phyloP scores from a whole-genome alignment of 2,329 filamentous ascomycete genomes.

The Epichloe hybrida region DNA sequence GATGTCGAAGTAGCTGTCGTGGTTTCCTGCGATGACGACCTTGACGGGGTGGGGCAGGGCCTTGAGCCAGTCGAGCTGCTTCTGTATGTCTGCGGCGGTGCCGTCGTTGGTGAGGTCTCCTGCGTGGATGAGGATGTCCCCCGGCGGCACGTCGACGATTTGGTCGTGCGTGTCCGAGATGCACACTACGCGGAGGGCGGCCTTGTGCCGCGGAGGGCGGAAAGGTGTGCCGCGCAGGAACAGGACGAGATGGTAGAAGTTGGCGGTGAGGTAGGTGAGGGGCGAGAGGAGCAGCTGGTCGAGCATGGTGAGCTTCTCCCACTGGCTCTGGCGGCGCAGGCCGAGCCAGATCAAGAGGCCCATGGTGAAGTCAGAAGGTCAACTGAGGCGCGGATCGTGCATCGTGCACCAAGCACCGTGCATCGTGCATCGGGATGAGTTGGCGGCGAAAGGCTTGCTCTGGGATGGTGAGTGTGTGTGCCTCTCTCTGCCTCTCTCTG shows the following conservation, averaged over 20 bases:
- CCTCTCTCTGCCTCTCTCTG: no score
- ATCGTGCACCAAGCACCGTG: no score
- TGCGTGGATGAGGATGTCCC: constrained; percentile 80
- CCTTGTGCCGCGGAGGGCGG: constrained; percentile 37
- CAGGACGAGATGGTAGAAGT: constrained; percentile 51
- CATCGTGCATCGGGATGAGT: no score
- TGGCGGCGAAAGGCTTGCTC: no score
- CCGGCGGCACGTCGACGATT: constrained; percentile 48
- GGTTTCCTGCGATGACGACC: constrained; percentile 74
- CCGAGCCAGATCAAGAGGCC: constrained; percentile 30
- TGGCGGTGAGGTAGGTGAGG: constrained; percentile 46
- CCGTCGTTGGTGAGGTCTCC: constrained; percentile 73
- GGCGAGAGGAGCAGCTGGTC: constrained; percentile 57
- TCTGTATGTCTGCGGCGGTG: constrained; percentile 59
- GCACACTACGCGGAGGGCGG: constrained; percentile 64
- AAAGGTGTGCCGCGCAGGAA: constrained; percentile 54
- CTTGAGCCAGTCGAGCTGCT: constrained; percentile 72
- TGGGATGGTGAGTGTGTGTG: no score
- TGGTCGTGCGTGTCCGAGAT: constrained; percentile 79
- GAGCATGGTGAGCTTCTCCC: constrained; percentile 38
- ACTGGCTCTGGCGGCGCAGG: constrained; percentile 32
- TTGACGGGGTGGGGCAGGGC: constrained; percentile 65
- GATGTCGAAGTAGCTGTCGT: constrained; percentile 74
- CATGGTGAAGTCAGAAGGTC: constrained; percentile 24
- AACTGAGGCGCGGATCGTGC: no score